Base-by-base conservation (phyloP, 768 basidiomycete genomes). In the Macrolepiota albuminosa region DNA sequence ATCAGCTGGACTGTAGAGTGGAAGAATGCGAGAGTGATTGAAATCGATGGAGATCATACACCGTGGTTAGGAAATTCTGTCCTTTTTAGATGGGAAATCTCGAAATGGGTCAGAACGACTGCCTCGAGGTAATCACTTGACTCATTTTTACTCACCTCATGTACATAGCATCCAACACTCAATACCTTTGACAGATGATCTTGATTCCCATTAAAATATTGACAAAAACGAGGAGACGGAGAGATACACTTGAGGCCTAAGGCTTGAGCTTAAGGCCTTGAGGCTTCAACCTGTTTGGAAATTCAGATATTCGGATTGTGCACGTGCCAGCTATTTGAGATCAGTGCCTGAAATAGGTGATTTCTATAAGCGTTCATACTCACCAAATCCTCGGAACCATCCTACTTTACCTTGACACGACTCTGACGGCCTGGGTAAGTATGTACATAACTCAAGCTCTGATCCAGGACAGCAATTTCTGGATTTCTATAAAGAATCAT, bases 21-120 rank as follows among this genome's bases (percentile, higher is more conserved):
- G 71, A 64, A 58, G 56, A 61, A 70, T 56, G 52, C 66, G 54
- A 67, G 51, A 21, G 58, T 64, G 13, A 64, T 70, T 6, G 68
- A 67, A 43, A 58, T 74, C 13, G 60, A 70, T 13, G 69, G 66
- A 18, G 72, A 70, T 49, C 74, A 75, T 56, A 67, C 70, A 54
- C 66, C 67, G 5, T 72, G 71, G 70, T 55, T 72, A 50, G 62
- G 63, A 39, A 52, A 66, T 36, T 60, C 67, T 2, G 66, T 63
- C 5, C 61, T 45, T 34, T 72, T 72, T 58, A 64, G 68, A 51
- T 56, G 60, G 11, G 64, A 54, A 24, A 56, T 73, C 26, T 53
- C 72, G 45, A 36, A 46, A 36, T 72, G 71, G 70, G 42, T 72
- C 40, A 59, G 52, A 52, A 59, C 39, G 50, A 59, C 51, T 42